Conservation (phyloP, 306 rosid genomes). For the Gillenia trifoliata region DNA sequence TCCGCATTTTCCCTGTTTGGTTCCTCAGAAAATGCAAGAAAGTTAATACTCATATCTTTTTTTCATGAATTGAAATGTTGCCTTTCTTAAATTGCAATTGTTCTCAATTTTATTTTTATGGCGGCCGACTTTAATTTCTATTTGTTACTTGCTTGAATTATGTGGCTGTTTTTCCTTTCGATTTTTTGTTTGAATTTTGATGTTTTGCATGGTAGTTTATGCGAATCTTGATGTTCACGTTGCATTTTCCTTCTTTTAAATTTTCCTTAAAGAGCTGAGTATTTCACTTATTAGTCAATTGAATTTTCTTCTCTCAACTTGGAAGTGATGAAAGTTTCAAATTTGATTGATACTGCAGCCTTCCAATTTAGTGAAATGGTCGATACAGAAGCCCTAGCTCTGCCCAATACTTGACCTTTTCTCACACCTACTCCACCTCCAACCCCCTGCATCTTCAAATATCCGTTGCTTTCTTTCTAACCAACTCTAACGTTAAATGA, state of each 20-base stretch:
- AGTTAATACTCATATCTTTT: not conserved
- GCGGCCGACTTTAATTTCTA: not conserved
- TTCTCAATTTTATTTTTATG: not conserved
- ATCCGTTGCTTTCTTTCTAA: no score
- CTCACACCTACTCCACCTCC: no score
- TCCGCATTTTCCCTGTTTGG: not conserved
- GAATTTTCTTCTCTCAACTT: not conserved
- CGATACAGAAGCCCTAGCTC: no score
- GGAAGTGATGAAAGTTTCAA: not conserved
- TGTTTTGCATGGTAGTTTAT: not conserved
- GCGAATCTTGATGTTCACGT: not conserved
- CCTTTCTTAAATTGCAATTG: not conserved
- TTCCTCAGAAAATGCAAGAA: slow-evolving; percentile 3
- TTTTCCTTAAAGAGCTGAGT: not conserved
- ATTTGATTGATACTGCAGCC: not conserved
- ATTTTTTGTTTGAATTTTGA: not conserved
- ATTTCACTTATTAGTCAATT: not conserved
- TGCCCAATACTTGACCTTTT: no score
- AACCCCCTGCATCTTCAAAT: no score
- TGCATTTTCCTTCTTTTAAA: not conserved
- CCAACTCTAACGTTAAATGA: not conserved
- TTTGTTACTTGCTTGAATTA: not conserved
- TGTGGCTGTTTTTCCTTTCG: not conserved
- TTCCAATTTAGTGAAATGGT: no score
- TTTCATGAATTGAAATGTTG: not conserved